Conservation (phyloP, 2,329 filamentous ascomycete genomes). For the Beauveria sp. region DNA sequence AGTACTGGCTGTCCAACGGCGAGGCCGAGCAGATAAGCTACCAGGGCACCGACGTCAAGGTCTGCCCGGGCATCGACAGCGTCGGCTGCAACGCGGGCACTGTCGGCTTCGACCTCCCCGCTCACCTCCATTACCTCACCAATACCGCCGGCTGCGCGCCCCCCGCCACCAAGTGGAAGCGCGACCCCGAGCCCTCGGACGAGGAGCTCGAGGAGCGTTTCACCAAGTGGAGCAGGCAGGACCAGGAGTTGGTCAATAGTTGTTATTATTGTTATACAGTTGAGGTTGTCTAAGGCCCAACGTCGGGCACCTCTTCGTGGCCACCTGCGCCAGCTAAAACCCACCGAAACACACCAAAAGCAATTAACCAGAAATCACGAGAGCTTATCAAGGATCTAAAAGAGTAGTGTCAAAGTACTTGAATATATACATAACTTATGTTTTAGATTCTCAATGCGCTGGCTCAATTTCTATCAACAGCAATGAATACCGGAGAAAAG, state of each 20-base stretch:
- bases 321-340: too few relatives aligned
- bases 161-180: conserved; percentile 19
- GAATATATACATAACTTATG: too few relatives aligned
- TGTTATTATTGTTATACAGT: background rate
- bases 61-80: conserved; percentile 42
- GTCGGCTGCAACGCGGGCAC: conserved; percentile 44
- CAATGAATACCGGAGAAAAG: too few relatives aligned
- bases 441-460: too few relatives aligned
- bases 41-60: conserved; percentile 30
- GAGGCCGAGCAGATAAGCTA: conserved; percentile 27
- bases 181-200: conserved; percentile 21
- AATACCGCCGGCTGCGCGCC: conserved; percentile 32
- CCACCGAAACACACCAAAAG: too few relatives aligned
- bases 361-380: too few relatives aligned
- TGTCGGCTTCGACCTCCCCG: conserved; percentile 32
- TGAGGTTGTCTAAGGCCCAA: too few relatives aligned
- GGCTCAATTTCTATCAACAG: too few relatives aligned
- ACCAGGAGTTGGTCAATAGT: conserved; percentile 19
- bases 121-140: conserved; percentile 44
- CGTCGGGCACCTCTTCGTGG: too few relatives aligned
- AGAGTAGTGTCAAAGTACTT: too few relatives aligned
- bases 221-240: conserved; percentile 27
- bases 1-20: conserved; percentile 53
- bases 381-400: too few relatives aligned
- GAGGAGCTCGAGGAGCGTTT: conserved; percentile 31